Evolutionary conservation across 495 filamentous ascomycete species (phyloP).

Genomic region (Neurospora sp.): DNA sequence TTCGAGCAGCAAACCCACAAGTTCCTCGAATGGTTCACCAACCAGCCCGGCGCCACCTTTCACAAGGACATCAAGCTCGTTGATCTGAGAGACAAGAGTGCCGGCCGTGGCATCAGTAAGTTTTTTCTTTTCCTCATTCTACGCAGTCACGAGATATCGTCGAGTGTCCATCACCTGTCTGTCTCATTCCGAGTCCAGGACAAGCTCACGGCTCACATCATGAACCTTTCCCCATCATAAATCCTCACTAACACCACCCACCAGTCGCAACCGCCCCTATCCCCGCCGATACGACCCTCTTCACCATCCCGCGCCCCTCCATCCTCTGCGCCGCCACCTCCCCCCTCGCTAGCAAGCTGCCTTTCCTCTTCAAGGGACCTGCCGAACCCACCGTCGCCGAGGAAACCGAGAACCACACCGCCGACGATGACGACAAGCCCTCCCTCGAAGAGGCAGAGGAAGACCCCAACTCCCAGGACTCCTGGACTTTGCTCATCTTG

Average conservation of each 20-base stretch:
- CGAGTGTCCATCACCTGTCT: neutral
- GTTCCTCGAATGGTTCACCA: slow-evolving; percentile 36
- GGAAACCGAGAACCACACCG: neutral
- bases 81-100: slow-evolving; percentile 28
- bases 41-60: slow-evolving; percentile 36
- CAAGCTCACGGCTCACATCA: neutral
- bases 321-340: slow-evolving; percentile 36
- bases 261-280: slow-evolving; percentile 37
- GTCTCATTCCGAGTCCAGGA: neutral
- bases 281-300: slow-evolving; percentile 32
- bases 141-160: neutral
- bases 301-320: slow-evolving; percentile 35
- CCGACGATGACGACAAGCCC: slow-evolving; percentile 6
- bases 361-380: slow-evolving; percentile 21
- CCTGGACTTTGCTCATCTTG: slow-evolving; percentile 53
- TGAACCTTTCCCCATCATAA: neutral
- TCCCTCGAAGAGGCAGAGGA: slow-evolving; percentile 7
- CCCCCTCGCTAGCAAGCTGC: slow-evolving; percentile 24
- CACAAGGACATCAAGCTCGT: slow-evolving; percentile 31
- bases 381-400: neutral
- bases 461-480: slow-evolving; percentile 21
- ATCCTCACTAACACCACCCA: neutral
- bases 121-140: neutral
- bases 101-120: slow-evolving; percentile 38
- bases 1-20: slow-evolving; percentile 25